These are phyloP conservation scores for Collybia sordida DNA, from an alignment of 768 basidiomycete genomes.

Conservation along the genomic window DNA sequence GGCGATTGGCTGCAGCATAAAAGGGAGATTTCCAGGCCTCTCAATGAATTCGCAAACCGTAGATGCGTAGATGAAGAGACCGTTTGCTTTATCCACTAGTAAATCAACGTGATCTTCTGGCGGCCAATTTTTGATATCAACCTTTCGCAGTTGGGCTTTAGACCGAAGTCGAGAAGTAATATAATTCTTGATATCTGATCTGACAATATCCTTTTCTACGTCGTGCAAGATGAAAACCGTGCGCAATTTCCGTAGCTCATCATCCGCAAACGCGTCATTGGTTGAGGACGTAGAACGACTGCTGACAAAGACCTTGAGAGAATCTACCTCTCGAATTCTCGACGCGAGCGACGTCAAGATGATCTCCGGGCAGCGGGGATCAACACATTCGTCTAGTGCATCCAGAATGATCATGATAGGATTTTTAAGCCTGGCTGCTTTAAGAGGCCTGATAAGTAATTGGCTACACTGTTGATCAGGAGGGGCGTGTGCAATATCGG, in stretches of 20 bases:
- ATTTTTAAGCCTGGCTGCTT: slow-evolving; percentile 3
- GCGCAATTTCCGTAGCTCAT: slow-evolving; percentile 4
- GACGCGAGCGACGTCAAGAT: slow-evolving; percentile 10
- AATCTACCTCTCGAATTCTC: slow-evolving; percentile 9
- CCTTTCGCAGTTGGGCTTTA: slow-evolving; percentile 3
- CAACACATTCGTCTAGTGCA: slow-evolving; percentile 21
- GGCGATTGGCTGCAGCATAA: slow-evolving; percentile 10
- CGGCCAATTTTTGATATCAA: slow-evolving; percentile 13
- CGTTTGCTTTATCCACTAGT: slow-evolving; percentile 10
- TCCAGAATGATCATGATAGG: slow-evolving; percentile 24
- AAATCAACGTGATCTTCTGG: slow-evolving; percentile 8
- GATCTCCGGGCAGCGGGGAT: slow-evolving; percentile 7
- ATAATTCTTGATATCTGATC: slow-evolving; percentile 18
- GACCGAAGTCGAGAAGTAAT: slow-evolving; percentile 2
- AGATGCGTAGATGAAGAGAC: slow-evolving; percentile 19
- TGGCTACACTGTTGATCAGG: slow-evolving; percentile 17
- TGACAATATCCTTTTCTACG: slow-evolving; percentile 15
- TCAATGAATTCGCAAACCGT: slow-evolving; percentile 17
- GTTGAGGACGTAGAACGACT: slow-evolving; percentile 15
- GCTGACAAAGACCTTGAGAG: slow-evolving; percentile 19
- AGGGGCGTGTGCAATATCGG: slow-evolving; percentile 15
- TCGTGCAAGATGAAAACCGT: slow-evolving; percentile 21
- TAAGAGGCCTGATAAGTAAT: slow-evolving; percentile 19
- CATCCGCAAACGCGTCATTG: slow-evolving; percentile 8
- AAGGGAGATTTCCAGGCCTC: slow-evolving; percentile 12